Evolutionary conservation across 1,139 yeast species (phyloP).

Genomic region (Suhomyces chickasaworum): DNA sequence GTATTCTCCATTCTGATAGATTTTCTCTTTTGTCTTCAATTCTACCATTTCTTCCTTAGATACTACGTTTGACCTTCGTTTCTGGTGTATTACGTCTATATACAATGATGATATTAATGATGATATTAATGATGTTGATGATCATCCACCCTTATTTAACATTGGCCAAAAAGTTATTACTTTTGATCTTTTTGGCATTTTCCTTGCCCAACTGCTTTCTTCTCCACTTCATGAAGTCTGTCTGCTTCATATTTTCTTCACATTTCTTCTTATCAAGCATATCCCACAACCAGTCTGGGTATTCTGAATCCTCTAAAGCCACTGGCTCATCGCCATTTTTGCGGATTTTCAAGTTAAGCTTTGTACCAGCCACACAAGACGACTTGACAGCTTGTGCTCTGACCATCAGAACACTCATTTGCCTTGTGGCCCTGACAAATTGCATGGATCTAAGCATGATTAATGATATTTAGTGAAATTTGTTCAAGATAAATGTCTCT

Average conservation of each 20-base stretch:
- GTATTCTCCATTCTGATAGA: too few species aligned
- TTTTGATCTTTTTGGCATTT: constrained; percentile 72
- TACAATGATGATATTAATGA: too few species aligned
- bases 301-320: constrained; percentile 83
- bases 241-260: constrained; percentile 52
- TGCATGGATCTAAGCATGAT: constrained; percentile 9
- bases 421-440: constrained; percentile 11
- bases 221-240: constrained; percentile 67
- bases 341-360: constrained; percentile 71
- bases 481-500: constrained; percentile 8
- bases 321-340: constrained; percentile 87
- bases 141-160: constrained; percentile 27
- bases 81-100: constrained; percentile 1
- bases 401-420: constrained; percentile 11
- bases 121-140: too few species aligned
- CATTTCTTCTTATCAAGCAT: constrained; percentile 65
- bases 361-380: constrained; percentile 73
- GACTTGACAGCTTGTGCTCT: constrained; percentile 30
- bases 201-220: constrained; percentile 65
- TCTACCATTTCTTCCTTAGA: background rate
- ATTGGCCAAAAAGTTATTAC: constrained; percentile 70
- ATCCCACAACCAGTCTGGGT: constrained; percentile 97
- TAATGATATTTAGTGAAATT: constrained; percentile 1
- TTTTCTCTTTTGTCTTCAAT: too few species aligned
- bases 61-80: background rate